Base-by-base conservation (phyloP, 2,329 filamentous ascomycete species). In the Lasiodiplodia citricola region DNA sequence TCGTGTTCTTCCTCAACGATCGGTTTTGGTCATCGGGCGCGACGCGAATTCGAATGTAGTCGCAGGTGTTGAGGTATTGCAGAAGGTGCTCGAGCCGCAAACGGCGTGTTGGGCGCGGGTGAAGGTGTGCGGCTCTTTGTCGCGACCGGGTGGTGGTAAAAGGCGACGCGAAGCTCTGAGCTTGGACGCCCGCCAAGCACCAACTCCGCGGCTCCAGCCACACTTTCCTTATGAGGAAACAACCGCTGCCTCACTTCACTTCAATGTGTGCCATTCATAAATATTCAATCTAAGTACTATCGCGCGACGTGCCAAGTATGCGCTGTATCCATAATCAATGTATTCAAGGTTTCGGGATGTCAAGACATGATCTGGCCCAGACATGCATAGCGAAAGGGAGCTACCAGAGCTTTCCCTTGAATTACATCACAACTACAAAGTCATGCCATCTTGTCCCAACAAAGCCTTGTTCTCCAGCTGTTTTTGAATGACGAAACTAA, bases 131-230 rank as follows among this genome's bases (percentile, higher is more conserved):
- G 31, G 28, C 11, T 51, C 60, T 64, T 64, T 64, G 60, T 64
- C 60, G 58, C 57, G 60, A 52, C 60, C n/a, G n/a, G 60, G 60
- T 64, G 28, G 16, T 37, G 44, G 60, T 64, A 64, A 52, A 64
- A 64, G 60, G 60, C 60, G 44, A 52, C 60, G 60, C 60, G 60
- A 64, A 52, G 60, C 60, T 64, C 60, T 64, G 44, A 64, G 60
- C 60, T 64, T 64, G 44, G 60, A 38, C 60, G 60, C 60, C 41
- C 37, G 57, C 60, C 51, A 52, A 50, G 60, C 60, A 21, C 3
- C 38, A 21, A 35, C 60, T 23, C 35, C 60, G 47, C 51, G 35
- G 44, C 10, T 21, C 25, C 44, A 64, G 44, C 60, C 60, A 64
- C 60, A 35, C 2, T 54, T 52, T 38, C 60, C 47, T n/a, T n/a